Percentiles rank a stretch among this genome's conserved stretches.
phyloP scores from a whole-genome alignment of 441 rosid genomes.

The Gossypium gossypioides region DNA sequence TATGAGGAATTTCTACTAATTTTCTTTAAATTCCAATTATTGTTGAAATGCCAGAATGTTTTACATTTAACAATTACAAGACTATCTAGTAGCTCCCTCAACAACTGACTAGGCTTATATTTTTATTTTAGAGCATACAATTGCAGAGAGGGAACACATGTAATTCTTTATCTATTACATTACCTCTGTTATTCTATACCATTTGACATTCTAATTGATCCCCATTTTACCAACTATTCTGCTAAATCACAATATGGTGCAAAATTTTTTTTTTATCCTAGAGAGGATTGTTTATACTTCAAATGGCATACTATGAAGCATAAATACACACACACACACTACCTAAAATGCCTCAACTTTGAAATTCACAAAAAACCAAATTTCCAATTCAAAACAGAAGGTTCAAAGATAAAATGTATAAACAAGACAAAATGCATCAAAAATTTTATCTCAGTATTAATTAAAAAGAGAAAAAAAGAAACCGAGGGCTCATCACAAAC shows the following conservation, averaged over 20 bases:
- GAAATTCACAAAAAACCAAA: background rate
- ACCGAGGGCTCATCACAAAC: background rate
- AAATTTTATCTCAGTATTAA: background rate
- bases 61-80: conserved; percentile 38
- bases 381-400: background rate
- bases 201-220: too few species aligned
- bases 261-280: too few species aligned
- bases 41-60: background rate
- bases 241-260: too few species aligned
- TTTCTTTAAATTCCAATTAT: too few species aligned
- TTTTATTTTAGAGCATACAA: conserved; percentile 82
- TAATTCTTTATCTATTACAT: conserved; percentile 14
- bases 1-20: too few species aligned
- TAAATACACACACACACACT: background rate
- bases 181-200: too few species aligned
- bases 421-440: background rate
- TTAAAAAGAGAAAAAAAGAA: background rate
- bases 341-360: background rate
- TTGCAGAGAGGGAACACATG: conserved; percentile 96
- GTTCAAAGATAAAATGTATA: background rate
- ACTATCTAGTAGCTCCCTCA: conserved; percentile 62
- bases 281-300: too few species aligned
- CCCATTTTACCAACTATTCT: too few species aligned
- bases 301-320: background rate
- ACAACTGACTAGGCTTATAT: conserved; percentile 73